phyloP scores from a whole-genome alignment of 352 stramenopile species.

The Globisporangium okanoganense region DNA sequence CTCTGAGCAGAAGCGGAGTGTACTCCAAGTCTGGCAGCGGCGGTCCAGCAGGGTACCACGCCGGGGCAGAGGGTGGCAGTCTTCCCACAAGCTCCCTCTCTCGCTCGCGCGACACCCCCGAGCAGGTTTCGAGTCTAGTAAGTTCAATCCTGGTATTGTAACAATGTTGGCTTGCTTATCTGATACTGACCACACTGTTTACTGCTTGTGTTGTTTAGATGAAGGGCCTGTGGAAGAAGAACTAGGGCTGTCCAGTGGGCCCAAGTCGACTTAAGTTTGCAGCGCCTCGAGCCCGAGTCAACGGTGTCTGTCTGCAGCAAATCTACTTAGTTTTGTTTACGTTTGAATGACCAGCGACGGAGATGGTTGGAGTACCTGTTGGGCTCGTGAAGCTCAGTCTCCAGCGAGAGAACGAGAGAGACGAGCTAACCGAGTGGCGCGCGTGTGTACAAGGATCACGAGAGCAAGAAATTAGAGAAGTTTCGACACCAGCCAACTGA shows the following conservation, averaged over 20 bases:
- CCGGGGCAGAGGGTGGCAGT: constrained; percentile 20
- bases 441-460: constrained; percentile 11
- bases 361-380: not conserved
- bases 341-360: constrained; percentile 14
- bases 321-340: constrained; percentile 29
- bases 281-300: not conserved
- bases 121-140: constrained; percentile 54
- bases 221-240: constrained; percentile 85
- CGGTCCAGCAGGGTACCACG: constrained; percentile 26
- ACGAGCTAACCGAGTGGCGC: not conserved
- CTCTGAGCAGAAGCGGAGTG: constrained; percentile 12
- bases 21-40: constrained; percentile 9
- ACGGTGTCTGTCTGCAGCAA: not conserved
- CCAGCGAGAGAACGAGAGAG: not conserved
- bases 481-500: not conserved
- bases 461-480: constrained; percentile 5
- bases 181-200: not conserved
- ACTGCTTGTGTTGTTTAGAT: constrained; percentile 27
- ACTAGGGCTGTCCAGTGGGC: constrained; percentile 28
- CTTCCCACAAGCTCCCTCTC: constrained; percentile 25
- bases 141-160: constrained; percentile 3
- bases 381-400: not conserved
- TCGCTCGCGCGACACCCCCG: constrained; percentile 28
- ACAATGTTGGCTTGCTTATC: not conserved
- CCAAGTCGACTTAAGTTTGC: not conserved